Percentiles rank a stretch among this genome's conserved stretches.
These are phyloP conservation scores for Antitrichia curtipendula DNA, from an alignment of 225 moss, liverwort and hornwort genomes.

Conservation along the genomic window DNA sequence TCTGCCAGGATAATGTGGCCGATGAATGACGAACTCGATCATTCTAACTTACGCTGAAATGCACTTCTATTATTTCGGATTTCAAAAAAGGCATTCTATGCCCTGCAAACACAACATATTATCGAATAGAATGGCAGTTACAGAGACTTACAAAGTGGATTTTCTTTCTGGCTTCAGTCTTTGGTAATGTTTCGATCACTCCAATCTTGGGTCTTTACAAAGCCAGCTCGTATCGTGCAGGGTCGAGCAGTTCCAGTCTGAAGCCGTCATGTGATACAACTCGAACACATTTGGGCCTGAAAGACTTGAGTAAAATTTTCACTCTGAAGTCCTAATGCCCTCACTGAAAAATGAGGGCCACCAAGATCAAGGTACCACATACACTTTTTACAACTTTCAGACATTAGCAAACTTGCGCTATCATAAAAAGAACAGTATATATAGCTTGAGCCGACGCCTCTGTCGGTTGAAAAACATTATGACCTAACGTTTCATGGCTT, in stretches of 20 bases:
- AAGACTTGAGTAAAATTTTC: background rate
- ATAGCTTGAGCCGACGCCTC: background rate
- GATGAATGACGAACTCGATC: background rate
- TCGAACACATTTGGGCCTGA: background rate
- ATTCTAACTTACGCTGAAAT: background rate
- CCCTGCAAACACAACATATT: background rate
- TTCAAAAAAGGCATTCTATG: background rate
- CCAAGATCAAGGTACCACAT: background rate
- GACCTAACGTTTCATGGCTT: background rate
- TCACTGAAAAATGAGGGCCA: background rate
- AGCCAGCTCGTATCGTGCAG: background rate
- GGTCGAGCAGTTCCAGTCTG: background rate
- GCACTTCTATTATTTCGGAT: background rate
- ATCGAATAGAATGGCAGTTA: background rate
- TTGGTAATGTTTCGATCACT: background rate
- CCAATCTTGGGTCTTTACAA: background rate
- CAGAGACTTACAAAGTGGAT: background rate
- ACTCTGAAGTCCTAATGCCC: background rate
- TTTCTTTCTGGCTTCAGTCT: background rate
- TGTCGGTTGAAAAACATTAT: background rate
- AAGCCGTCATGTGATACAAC: constrained; percentile 1
- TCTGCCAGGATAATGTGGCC: background rate
- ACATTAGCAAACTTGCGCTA: background rate
- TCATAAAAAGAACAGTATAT: background rate
- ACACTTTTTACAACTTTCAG: background rate